Evolutionary conservation across 768 basidiomycete species (phyloP), one percentile per base, ranked within the genome.

Genomic region (Steccherinum ochraceum): DNA sequence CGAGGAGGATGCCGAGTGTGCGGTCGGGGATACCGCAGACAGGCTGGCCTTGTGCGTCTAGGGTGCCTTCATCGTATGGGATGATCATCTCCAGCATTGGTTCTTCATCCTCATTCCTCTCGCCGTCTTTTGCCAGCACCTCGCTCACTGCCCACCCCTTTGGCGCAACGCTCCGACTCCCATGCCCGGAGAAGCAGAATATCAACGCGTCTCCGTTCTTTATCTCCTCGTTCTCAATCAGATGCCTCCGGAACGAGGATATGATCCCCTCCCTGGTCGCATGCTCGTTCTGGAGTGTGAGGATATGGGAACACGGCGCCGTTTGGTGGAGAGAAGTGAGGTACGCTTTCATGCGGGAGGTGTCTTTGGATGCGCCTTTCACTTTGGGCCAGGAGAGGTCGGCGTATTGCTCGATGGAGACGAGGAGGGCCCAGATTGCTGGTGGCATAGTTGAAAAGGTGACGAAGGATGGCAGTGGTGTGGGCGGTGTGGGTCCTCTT

Each of bases 21-120:
- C 51, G 45, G 27, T 52, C 51, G 12, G 51, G 51, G 39, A 52
- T 52, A 5, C 51, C 51, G 39, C 35, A 52, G n/a, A 52, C 23
- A 5, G 21, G 5, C 11, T 19, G n/a, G 3, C 51, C 51, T 4
- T 39, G 10, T 4, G 2, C 21, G 46, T 41, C 46, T 2, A 12
- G 10, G 12, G 24, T 20, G 2, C 51, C 46, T 40, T 52, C 51
- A 23, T 52, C 51, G 12, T 43, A 47, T 23, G 51, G 51, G 2
- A 40, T 40, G 46, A 48, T 52, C 26, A 41, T 48, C 21, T 52
- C 51, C 27, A 52, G 4, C 46, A 27, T 24, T 20, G 26, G 23
- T 18, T n/a, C 46, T 21, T 48, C 46, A 18, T 41, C 40, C 20
- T 50, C 49, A 19, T 50, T 40, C 18, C 41, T 11, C 19, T 19